Conservation (phyloP, 768 basidiomycete species). For the Kwoniella shandongensis region DNA sequence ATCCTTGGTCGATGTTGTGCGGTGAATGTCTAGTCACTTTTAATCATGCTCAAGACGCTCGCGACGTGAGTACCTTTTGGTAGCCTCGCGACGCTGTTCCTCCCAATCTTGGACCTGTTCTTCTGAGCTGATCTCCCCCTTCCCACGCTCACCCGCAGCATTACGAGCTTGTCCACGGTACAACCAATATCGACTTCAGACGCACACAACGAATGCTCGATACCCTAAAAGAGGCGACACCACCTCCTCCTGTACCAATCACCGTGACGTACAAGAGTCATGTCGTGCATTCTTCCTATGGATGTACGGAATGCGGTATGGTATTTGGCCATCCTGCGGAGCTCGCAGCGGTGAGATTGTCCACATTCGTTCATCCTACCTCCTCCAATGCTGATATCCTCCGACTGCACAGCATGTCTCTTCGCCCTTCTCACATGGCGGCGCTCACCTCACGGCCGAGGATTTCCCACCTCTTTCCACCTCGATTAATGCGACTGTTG, state of each 20-base stretch:
- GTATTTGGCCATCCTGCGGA: neutral
- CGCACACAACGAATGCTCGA: constrained; percentile 7
- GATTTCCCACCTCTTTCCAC: constrained; percentile 2
- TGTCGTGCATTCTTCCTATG: neutral
- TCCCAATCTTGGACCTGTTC: too few species aligned
- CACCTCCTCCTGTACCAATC: neutral
- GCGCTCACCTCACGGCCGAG: constrained; percentile 1
- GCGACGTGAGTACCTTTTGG: neutral
- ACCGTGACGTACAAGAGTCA: neutral
- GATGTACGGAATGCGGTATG: constrained; percentile 5
- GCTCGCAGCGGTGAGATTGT: neutral
- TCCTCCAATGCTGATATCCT: too few species aligned
- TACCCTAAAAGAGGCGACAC: neutral
- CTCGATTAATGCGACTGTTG: neutral
- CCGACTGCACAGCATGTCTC: neutral
- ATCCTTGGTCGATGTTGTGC: constrained; percentile 8
- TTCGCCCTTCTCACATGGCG: neutral
- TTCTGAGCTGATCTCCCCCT: neutral
- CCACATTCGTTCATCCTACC: too few species aligned
- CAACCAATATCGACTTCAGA: neutral
- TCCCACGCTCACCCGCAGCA: neutral
- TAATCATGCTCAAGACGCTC: neutral
- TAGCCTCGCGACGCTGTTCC: too few species aligned
- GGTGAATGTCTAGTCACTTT: neutral
- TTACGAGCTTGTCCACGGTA: neutral